Percentiles rank a stretch among this genome's conserved stretches.
Evolutionary conservation across 352 stramenopile species (phyloP).

Genomic region (Globisporangium abappressorium): DNA sequence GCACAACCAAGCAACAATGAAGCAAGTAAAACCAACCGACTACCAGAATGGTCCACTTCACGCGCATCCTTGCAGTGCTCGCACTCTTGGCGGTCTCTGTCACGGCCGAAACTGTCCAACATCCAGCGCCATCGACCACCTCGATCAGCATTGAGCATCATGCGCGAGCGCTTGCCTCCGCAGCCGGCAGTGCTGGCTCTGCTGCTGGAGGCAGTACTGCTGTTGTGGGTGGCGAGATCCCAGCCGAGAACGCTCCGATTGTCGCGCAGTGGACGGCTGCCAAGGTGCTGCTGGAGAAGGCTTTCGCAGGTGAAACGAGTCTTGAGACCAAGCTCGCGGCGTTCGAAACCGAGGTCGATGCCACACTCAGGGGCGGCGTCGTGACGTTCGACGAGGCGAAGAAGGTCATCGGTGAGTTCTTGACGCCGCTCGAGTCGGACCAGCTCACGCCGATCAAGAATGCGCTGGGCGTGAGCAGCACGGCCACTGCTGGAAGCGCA

Average conservation of each 20-base stretch:
- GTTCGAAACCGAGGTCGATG: neutral
- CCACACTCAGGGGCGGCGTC: neutral
- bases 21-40: neutral
- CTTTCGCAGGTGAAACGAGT: neutral
- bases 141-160: neutral
- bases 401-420: neutral
- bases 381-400: neutral
- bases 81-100: neutral
- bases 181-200: neutral
- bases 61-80: neutral
- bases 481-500: too few species aligned
- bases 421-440: neutral
- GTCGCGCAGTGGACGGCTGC: neutral
- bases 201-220: neutral
- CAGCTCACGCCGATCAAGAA: neutral
- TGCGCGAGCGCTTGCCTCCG: neutral
- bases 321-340: neutral
- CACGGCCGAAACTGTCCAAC: neutral
- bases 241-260: constrained; percentile 1
- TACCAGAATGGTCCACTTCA: neutral
- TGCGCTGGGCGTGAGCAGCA: neutral
- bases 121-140: neutral
- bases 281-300: neutral
- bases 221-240: neutral
- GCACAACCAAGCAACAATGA: neutral